Conservation (phyloP, 2,329 filamentous ascomycete species). For the Tolypocladium paradoxum region DNA sequence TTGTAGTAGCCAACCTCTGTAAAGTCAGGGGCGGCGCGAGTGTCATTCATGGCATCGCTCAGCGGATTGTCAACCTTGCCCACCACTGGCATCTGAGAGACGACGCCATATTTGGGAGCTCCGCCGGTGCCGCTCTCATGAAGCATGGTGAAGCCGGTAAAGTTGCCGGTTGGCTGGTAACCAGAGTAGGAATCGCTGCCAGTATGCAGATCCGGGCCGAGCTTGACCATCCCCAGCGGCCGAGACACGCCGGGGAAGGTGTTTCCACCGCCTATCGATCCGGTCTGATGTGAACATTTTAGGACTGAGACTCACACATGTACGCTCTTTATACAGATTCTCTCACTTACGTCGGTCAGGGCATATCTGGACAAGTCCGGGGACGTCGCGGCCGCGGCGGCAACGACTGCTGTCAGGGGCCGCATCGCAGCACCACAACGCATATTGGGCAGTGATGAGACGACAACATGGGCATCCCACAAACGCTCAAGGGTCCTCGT, state of each 20-base stretch:
- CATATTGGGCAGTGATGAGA: background rate
- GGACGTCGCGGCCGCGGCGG: background rate
- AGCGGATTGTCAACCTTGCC: conserved; percentile 43
- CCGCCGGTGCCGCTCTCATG: conserved; percentile 59
- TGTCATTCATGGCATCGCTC: conserved; percentile 41
- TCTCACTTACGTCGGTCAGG: conserved; percentile 20
- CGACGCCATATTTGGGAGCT: conserved; percentile 58
- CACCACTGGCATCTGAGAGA: conserved; percentile 46
- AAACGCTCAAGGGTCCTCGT: background rate
- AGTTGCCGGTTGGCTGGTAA: conserved; percentile 37
- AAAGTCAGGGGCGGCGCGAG: conserved; percentile 37
- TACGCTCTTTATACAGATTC: background rate
- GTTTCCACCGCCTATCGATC: conserved; percentile 34
- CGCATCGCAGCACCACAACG: background rate
- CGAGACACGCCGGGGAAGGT: conserved; percentile 38
- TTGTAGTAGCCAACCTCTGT: conserved; percentile 52
- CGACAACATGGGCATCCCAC: background rate
- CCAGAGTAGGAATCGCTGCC: conserved; percentile 42
- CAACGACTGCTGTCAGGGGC: background rate
- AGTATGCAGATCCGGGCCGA: conserved; percentile 37
- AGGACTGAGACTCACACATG: background rate
- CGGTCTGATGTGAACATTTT: conserved; percentile 22
- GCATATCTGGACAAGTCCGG: conserved; percentile 22
- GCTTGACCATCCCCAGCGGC: conserved; percentile 37
- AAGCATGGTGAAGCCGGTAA: conserved; percentile 52